phyloP scores from a whole-genome alignment of 1,284 basidiomycete species.

The Ustilago shanxiensis region DNA sequence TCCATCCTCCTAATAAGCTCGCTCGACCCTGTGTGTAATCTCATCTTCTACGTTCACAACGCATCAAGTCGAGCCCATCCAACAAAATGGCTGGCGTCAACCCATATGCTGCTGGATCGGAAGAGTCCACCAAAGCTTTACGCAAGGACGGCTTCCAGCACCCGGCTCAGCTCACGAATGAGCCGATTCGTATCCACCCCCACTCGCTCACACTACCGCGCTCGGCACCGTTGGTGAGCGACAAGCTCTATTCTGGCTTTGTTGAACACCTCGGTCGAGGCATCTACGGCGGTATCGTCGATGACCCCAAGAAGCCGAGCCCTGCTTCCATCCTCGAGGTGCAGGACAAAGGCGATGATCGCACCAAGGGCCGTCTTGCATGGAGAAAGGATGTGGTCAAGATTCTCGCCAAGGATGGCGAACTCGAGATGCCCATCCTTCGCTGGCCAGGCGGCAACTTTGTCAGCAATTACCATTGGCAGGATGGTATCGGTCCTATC shows the following conservation, averaged over 20 bases:
- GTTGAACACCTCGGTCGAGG: conserved; percentile 72
- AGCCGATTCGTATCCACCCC: conserved; percentile 35
- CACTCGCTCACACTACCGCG: conserved; percentile 30
- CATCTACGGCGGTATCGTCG: conserved; percentile 76
- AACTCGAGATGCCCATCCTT: conserved; percentile 75
- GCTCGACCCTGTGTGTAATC: neutral
- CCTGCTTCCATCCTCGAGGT: conserved; percentile 63
- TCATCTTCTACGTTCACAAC: neutral
- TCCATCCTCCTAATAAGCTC: neutral
- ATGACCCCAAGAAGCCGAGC: conserved; percentile 72
- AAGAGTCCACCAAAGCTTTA: conserved; percentile 8
- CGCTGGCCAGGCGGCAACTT: conserved; percentile 76
- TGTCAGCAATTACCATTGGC: conserved; percentile 78
- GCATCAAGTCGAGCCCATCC: too few relatives aligned
- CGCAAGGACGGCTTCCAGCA: conserved; percentile 20
- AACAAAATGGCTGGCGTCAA: conserved; percentile 41
- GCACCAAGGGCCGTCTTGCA: conserved; percentile 70
- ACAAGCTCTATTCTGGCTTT: conserved; percentile 57
- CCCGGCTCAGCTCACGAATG: conserved; percentile 18
- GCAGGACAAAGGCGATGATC: conserved; percentile 55
- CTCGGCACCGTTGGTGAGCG: conserved; percentile 30
- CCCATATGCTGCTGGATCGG: conserved; percentile 28
- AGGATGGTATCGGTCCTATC: conserved; percentile 77
- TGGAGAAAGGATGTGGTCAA: conserved; percentile 76
- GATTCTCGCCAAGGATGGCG: conserved; percentile 72